A percentile compares a stretch with the other conserved stretches of the same genome.
Conservation (phyloP, 257 asterid species). For the Gynochthodes officinalis region DNA sequence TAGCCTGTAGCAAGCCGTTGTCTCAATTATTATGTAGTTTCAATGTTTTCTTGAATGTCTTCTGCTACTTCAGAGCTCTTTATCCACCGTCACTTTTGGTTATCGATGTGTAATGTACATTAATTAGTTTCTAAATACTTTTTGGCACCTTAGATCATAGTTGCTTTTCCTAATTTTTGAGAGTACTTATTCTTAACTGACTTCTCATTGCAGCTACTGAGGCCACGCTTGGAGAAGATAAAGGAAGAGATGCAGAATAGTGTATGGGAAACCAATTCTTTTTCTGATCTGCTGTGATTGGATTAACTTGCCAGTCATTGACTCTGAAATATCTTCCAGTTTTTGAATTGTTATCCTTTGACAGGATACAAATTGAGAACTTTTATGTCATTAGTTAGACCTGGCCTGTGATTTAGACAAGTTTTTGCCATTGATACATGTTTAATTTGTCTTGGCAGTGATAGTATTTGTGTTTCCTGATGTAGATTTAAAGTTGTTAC, state of each 20-base stretch:
- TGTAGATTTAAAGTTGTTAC: neutral
- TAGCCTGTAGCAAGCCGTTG: neutral
- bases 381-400: neutral
- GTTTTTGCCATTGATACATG: neutral
- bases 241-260: constrained; percentile 67
- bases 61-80: neutral
- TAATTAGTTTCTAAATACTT: neutral
- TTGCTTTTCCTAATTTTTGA: constrained; percentile 6
- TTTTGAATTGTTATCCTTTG: neutral
- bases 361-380: neutral
- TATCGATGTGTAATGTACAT: neutral
- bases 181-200: constrained; percentile 13
- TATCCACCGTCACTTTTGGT: neutral
- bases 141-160: neutral
- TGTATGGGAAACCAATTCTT: constrained; percentile 39
- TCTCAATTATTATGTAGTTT: neutral
- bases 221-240: constrained; percentile 68
- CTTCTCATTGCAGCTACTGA: constrained; percentile 58
- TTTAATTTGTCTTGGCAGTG: neutral
- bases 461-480: neutral
- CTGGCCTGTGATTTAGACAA: neutral
- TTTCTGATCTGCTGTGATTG: constrained; percentile 15
- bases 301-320: neutral
- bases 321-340: neutral
- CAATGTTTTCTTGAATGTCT: neutral